Conservation (phyloP, 2,329 filamentous ascomycete genomes). For the Paracorniculantispora psalliotae region DNA sequence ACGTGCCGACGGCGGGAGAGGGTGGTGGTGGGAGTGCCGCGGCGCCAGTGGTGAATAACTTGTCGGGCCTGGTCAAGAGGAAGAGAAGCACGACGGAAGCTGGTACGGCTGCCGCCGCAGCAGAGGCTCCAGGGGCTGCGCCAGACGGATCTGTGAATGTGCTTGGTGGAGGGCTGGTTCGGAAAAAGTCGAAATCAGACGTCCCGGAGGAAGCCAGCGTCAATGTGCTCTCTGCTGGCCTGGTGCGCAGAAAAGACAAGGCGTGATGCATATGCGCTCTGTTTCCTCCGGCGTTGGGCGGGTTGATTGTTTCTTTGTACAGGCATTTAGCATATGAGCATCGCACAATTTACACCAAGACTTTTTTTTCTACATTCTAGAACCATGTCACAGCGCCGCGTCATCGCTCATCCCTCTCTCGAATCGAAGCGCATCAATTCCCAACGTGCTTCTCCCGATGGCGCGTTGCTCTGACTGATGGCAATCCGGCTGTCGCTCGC, state of each 20-base stretch:
- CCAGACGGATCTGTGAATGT: slow-evolving; percentile 35
- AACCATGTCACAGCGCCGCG: background rate
- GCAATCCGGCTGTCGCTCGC: background rate
- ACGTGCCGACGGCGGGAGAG: slow-evolving; percentile 18
- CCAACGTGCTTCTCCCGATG: background rate
- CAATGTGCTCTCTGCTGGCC: background rate
- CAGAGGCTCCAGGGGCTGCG: slow-evolving; percentile 14
- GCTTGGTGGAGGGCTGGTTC: slow-evolving; percentile 42
- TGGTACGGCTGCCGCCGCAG: too few relatives aligned
- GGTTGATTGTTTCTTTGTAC: background rate
- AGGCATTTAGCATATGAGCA: background rate
- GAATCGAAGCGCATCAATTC: background rate
- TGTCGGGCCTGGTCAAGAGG: slow-evolving; percentile 44
- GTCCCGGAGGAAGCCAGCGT: background rate
- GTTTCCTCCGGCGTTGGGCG: background rate
- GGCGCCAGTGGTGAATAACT: slow-evolving; percentile 36
- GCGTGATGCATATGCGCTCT: background rate
- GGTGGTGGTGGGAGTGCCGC: slow-evolving; percentile 14
- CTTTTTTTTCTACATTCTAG: background rate
- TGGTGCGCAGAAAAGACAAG: slow-evolving; percentile 8
- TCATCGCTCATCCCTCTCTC: background rate
- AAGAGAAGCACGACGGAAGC: slow-evolving; percentile 33
- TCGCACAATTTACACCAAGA: too few relatives aligned
- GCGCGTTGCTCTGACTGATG: background rate
- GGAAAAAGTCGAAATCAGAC: slow-evolving; percentile 48